A percentile compares a stretch with the other conserved stretches of the same genome.
Conservation (phyloP, 176 grass and related monocot genomes). For the Avena eriantha region DNA sequence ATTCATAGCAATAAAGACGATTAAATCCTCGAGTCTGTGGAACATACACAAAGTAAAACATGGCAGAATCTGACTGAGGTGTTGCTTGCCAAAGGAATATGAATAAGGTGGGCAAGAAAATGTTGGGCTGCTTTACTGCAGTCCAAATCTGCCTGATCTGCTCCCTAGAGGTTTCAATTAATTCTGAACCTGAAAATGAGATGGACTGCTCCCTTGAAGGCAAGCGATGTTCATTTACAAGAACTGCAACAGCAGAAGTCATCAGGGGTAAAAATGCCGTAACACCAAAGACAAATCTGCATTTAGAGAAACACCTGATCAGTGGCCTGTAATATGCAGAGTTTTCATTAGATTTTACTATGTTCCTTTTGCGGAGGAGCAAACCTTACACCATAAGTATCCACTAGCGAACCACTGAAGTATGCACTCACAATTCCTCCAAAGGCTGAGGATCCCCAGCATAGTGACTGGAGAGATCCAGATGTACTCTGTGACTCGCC, state of each 20-base stretch:
- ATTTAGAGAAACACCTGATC: slow-evolving; percentile 28
- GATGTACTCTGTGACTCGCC: slow-evolving; percentile 94
- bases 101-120: slow-evolving; percentile 88
- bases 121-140: slow-evolving; percentile 84
- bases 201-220: slow-evolving; percentile 35
- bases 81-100: slow-evolving; percentile 99
- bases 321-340: slow-evolving; percentile 28
- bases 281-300: slow-evolving; percentile 95
- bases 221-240: slow-evolving; percentile 84
- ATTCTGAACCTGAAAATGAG: slow-evolving; percentile 56
- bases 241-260: slow-evolving; percentile 87
- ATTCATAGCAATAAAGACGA: slow-evolving; percentile 32
- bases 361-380: slow-evolving; percentile 28
- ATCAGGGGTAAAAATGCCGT: slow-evolving; percentile 87
- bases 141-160: slow-evolving; percentile 75
- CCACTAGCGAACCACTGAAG: slow-evolving; percentile 91
- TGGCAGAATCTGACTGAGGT: slow-evolving; percentile 93
- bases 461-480: slow-evolving; percentile 95
- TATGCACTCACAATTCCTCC: slow-evolving; percentile 93
- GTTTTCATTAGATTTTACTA: slow-evolving; percentile 13
- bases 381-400: slow-evolving; percentile 92
- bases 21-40: slow-evolving; percentile 12
- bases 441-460: slow-evolving; percentile 96
- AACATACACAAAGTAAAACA: slow-evolving; percentile 94
- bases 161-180: slow-evolving; percentile 75